A percentile compares a stretch with the other conserved stretches of the same genome.
Conservation (phyloP, 169 alveolate species). For the Toxoplasma gondii region DNA sequence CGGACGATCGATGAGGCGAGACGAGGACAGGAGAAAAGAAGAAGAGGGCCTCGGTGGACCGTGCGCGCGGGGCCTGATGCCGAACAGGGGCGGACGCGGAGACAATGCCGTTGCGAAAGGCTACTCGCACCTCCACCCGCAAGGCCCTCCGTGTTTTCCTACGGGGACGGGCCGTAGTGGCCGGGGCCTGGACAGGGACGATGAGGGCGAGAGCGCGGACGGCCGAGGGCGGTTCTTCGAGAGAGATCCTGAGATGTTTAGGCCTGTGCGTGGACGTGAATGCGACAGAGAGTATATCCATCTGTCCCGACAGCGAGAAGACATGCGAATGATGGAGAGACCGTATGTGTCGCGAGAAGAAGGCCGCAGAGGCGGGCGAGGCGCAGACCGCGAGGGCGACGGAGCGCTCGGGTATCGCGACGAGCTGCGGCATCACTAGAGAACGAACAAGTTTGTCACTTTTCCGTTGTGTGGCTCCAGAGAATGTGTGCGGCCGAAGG, state of each 20-base stretch:
- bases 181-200: not conserved
- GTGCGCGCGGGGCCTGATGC: not conserved
- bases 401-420: not conserved
- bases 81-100: no score
- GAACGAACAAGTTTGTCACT: no score
- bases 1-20: not conserved
- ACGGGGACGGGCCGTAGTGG: not conserved
- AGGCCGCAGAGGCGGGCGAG: not conserved
- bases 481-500: no score
- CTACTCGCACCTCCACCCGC: not conserved
- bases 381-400: not conserved
- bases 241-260: not conserved
- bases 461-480: no score
- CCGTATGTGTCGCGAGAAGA: not conserved
- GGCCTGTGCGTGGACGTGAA: not conserved
- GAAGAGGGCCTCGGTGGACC: not conserved
- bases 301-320: not conserved
- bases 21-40: not conserved
- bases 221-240: not conserved
- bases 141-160: not conserved
- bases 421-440: not conserved
- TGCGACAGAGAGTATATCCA: not conserved
- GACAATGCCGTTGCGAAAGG: not conserved
- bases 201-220: not conserved
- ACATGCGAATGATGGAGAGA: not conserved